Conservation (phyloP, 1,139 yeast species). For the Lodderomyces metapsilosis region DNA sequence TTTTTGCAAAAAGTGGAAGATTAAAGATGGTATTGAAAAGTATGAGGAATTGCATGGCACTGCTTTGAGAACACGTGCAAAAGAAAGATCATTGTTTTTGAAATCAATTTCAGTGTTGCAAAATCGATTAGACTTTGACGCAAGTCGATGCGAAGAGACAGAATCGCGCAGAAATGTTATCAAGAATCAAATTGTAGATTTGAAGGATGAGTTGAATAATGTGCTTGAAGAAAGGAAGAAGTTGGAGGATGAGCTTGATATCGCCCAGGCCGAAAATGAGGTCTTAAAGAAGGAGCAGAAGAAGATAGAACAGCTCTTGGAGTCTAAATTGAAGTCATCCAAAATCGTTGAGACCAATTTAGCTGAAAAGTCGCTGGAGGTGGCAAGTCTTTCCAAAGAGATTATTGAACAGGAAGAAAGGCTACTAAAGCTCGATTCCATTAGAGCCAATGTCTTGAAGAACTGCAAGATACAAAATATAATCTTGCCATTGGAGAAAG, state of each 20-base stretch:
- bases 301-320: slow-evolving; percentile 23
- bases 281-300: slow-evolving; percentile 39
- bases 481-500: slow-evolving; percentile 62
- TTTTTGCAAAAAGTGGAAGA: slow-evolving; percentile 56
- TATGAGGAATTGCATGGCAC: slow-evolving; percentile 71
- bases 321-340: slow-evolving; percentile 26
- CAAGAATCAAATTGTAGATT: slow-evolving; percentile 27
- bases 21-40: slow-evolving; percentile 54
- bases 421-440: slow-evolving; percentile 54
- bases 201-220: slow-evolving; percentile 33
- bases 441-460: slow-evolving; percentile 60
- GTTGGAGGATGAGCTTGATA: slow-evolving; percentile 40
- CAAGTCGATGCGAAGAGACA: slow-evolving; percentile 53
- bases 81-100: slow-evolving; percentile 60
- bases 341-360: slow-evolving; percentile 31
- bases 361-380: slow-evolving; percentile 34
- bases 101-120: slow-evolving; percentile 62
- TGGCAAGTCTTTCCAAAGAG: slow-evolving; percentile 28
- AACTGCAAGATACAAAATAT: slow-evolving; percentile 76
- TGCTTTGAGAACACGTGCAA: slow-evolving; percentile 56
- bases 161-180: slow-evolving; percentile 41
- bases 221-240: slow-evolving; percentile 29
- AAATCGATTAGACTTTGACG: slow-evolving; percentile 65
- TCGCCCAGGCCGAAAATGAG: slow-evolving; percentile 50
- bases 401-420: slow-evolving; percentile 49